phyloP scores from a whole-genome alignment of 306 rosid species.

The Acacia confusa region DNA sequence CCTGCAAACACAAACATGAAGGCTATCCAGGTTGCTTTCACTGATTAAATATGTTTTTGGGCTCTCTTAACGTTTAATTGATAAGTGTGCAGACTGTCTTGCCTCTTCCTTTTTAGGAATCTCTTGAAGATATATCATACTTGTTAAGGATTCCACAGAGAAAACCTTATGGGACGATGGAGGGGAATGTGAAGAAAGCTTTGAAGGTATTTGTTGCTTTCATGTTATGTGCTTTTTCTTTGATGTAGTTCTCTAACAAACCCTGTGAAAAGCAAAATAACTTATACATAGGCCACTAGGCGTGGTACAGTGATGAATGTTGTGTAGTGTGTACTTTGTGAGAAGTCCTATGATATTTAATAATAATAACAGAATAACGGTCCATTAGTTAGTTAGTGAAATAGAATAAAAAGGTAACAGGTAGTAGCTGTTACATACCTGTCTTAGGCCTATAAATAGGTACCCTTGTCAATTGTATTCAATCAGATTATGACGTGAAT shows the following conservation, averaged over 20 bases:
- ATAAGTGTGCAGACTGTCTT: constrained; percentile 17
- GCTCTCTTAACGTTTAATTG: background rate
- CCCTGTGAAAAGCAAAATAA: background rate
- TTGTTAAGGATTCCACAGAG: constrained; percentile 90
- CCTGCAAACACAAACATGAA: constrained; percentile 93
- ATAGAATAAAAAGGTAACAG: too few relatives aligned
- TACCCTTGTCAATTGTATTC: too few relatives aligned
- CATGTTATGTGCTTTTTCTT: background rate
- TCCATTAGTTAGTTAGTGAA: too few relatives aligned
- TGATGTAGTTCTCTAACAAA: background rate
- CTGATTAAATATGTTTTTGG: background rate
- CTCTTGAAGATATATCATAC: constrained; percentile 85
- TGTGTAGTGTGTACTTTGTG: background rate
- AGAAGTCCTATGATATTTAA: background rate
- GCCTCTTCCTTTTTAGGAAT: constrained; percentile 52
- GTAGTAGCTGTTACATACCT: too few relatives aligned
- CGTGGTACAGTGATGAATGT: background rate
- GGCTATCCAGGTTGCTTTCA: constrained; percentile 67
- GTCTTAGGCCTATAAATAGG: too few relatives aligned
- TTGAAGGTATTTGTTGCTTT: constrained; percentile 55
- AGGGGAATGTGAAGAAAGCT: constrained; percentile 90
- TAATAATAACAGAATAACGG: too few relatives aligned
- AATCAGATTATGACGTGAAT: too few relatives aligned
- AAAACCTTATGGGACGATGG: constrained; percentile 96
- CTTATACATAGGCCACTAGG: background rate